Conservation (phyloP, 768 basidiomycete species). For the Leucosporidium scottii region DNA sequence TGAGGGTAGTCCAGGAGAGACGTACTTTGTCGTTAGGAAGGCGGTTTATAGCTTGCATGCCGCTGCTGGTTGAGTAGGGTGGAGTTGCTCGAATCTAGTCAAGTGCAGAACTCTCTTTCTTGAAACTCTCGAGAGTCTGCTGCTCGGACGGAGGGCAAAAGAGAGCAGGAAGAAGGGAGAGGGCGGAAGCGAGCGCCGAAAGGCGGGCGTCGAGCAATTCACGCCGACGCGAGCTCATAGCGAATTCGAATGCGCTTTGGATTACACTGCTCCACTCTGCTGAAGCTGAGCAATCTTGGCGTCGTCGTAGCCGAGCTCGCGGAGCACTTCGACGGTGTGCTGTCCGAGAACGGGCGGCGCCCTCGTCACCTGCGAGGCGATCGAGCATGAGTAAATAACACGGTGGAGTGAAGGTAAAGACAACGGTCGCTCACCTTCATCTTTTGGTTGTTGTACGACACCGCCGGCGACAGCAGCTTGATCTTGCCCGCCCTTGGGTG, state of each 20-base stretch:
- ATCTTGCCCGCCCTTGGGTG: constrained; percentile 64
- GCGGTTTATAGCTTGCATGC: constrained; percentile 90
- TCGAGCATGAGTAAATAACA: neutral
- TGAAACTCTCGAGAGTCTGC: too few species aligned
- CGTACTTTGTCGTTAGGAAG: constrained; percentile 79
- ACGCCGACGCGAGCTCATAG: too few species aligned
- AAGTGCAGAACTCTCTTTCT: too few species aligned
- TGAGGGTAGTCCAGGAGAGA: constrained; percentile 78
- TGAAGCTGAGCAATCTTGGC: constrained; percentile 23
- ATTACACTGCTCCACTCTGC: constrained; percentile 20
- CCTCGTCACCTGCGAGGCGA: constrained; percentile 16
- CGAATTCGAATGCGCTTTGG: too few species aligned
- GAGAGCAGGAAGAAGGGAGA: too few species aligned
- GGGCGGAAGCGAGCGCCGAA: too few species aligned
- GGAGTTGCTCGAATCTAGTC: too few species aligned
- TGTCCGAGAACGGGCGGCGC: constrained; percentile 36
- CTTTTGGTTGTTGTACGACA: constrained; percentile 34
- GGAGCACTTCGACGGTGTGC: constrained; percentile 36
- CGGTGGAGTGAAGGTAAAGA: neutral
- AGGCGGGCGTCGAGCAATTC: too few species aligned
- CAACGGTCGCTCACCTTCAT: constrained; percentile 23
- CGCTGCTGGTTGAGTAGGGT: constrained; percentile 45
- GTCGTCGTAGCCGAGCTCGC: constrained; percentile 30
- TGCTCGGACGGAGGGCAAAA: neutral
- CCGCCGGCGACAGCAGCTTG: constrained; percentile 33